Conservation (phyloP, 2,329 filamentous ascomycete species). For the Talaromyces atroroseus region DNA sequence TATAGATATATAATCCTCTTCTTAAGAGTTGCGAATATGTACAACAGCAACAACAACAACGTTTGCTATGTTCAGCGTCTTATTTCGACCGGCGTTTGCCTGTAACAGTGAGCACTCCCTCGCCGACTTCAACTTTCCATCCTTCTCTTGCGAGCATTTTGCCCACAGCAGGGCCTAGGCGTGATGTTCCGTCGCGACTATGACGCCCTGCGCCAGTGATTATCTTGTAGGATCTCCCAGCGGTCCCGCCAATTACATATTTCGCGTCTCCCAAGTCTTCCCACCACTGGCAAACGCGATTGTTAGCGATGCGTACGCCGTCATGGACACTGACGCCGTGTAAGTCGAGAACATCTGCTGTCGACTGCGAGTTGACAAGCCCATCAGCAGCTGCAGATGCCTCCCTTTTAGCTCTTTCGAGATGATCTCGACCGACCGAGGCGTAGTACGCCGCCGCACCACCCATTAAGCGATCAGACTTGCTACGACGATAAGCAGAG, state of each 20-base stretch:
- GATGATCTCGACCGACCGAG: constrained; percentile 61
- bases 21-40: background rate
- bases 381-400: constrained; percentile 63
- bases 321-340: constrained; percentile 79
- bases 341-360: constrained; percentile 60
- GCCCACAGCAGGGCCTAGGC: constrained; percentile 72
- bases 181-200: constrained; percentile 68
- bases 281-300: constrained; percentile 72
- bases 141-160: constrained; percentile 69
- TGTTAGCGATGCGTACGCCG: constrained; percentile 69
- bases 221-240: constrained; percentile 60
- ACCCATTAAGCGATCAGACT: constrained; percentile 67
- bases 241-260: constrained; percentile 41
- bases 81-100: constrained; percentile 39
- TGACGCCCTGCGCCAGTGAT: constrained; percentile 79
- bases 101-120: constrained; percentile 64
- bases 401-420: constrained; percentile 53
- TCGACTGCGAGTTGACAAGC: constrained; percentile 64
- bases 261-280: constrained; percentile 60
- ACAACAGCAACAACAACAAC: background rate
- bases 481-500: constrained; percentile 54
- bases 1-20: background rate
- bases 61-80: background rate
- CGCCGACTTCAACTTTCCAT: constrained; percentile 72
- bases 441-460: constrained; percentile 73